These are phyloP conservation scores for Hippophae gyantsensis DNA, from an alignment of 306 rosid species.

Conservation along the genomic window DNA sequence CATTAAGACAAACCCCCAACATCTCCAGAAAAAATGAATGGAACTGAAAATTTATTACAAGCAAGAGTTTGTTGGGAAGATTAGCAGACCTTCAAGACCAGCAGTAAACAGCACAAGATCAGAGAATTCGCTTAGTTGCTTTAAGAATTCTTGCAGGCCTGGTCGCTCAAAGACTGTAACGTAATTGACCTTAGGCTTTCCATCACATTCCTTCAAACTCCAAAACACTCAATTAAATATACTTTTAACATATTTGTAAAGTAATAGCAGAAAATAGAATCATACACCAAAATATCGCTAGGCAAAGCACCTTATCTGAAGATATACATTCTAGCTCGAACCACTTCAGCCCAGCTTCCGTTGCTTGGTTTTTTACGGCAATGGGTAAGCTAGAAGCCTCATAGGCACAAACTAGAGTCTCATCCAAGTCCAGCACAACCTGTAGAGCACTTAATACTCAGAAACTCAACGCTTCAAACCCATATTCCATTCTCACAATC, in stretches of 20 bases:
- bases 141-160: slow-evolving; percentile 77
- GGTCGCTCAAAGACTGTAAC: slow-evolving; percentile 98
- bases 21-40: not conserved
- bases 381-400: slow-evolving; percentile 74
- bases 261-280: not conserved
- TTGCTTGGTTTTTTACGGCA: slow-evolving; percentile 59
- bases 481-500: not conserved
- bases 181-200: slow-evolving; percentile 66
- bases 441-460: slow-evolving; percentile 12
- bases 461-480: not conserved
- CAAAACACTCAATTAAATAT: slow-evolving; percentile 12
- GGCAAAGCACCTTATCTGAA: slow-evolving; percentile 53
- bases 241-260: not conserved
- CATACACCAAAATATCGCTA: not conserved
- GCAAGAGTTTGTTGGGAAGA: not conserved
- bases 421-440: slow-evolving; percentile 97
- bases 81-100: slow-evolving; percentile 81
- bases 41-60: not conserved
- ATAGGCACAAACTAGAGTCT: slow-evolving; percentile 86
- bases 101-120: slow-evolving; percentile 91
- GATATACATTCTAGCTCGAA: slow-evolving; percentile 83
- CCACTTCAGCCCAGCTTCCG: slow-evolving; percentile 81
- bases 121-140: slow-evolving; percentile 62
- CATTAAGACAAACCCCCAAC: not conserved
- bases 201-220: slow-evolving; percentile 68